Evolutionary conservation across 2,329 filamentous ascomycete genomes (phyloP).

Genomic region (Apiospora pterosperma): DNA sequence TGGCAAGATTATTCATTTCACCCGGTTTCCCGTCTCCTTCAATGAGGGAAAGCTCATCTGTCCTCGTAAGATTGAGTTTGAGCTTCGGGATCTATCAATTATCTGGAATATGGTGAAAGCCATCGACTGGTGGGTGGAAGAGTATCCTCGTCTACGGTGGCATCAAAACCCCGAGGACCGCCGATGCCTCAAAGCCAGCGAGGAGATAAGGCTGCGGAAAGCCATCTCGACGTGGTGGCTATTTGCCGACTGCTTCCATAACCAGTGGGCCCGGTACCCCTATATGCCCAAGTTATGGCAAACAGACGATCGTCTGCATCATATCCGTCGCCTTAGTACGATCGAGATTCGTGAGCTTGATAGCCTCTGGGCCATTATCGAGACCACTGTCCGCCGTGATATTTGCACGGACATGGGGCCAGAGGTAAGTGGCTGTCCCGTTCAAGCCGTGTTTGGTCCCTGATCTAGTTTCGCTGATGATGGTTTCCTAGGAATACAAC

Average conservation of each 20-base stretch:
- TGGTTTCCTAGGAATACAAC: not conserved
- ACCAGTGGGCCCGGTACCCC: conserved; percentile 30
- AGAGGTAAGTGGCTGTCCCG: conserved; percentile 15
- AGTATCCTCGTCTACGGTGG: conserved; percentile 41
- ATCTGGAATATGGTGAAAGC: conserved; percentile 29
- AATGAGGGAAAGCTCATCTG: conserved; percentile 17
- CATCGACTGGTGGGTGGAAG: conserved; percentile 36
- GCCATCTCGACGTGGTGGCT: conserved; percentile 54
- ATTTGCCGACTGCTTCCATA: conserved; percentile 50
- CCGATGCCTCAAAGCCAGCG: conserved; percentile 38
- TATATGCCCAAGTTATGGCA: conserved; percentile 17
- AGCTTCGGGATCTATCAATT: conserved; percentile 20
- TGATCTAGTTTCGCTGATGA: not conserved
- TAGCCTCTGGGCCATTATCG: conserved; percentile 19
- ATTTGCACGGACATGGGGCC: conserved; percentile 25
- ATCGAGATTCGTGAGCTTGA: conserved; percentile 25
- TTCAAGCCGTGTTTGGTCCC: not conserved
- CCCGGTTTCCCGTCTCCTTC: conserved; percentile 14
- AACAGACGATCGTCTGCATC: conserved; percentile 21
- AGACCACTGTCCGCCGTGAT: conserved; percentile 22
- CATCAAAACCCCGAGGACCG: conserved; percentile 42
- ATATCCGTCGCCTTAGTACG: conserved; percentile 23
- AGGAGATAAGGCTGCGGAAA: conserved; percentile 44
- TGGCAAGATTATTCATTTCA: conserved; percentile 14
- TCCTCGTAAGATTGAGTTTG: conserved; percentile 20